These are phyloP conservation scores for Mycena indigotica DNA, from an alignment of 768 basidiomycete species.

Conservation along the genomic window DNA sequence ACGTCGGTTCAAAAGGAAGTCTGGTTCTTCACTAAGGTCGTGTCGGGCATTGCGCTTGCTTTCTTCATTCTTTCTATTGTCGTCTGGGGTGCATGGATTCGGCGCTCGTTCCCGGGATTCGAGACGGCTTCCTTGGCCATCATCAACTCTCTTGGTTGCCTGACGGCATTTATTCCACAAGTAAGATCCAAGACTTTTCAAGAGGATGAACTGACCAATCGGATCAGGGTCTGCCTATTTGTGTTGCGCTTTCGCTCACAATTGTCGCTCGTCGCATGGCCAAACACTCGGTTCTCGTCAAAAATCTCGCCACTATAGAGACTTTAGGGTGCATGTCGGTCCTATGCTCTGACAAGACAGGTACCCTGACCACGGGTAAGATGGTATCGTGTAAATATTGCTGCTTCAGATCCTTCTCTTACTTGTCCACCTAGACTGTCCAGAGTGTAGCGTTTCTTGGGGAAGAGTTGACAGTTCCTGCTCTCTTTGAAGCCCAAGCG, in stretches of 20 bases:
- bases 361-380: constrained; percentile 51
- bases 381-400: constrained; percentile 37
- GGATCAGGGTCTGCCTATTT: constrained; percentile 46
- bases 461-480: constrained; percentile 13
- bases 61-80: constrained; percentile 46
- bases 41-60: constrained; percentile 42
- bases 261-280: constrained; percentile 52
- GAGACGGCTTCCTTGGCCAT: constrained; percentile 38
- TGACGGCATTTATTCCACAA: not conserved
- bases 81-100: constrained; percentile 46
- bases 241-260: constrained; percentile 55
- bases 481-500: constrained; percentile 24
- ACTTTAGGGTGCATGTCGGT: constrained; percentile 55
- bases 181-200: too few species aligned
- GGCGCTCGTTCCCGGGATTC: constrained; percentile 33
- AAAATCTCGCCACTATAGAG: constrained; percentile 56
- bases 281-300: constrained; percentile 48
- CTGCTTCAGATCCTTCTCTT: not conserved
- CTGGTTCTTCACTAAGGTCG: constrained; percentile 55
- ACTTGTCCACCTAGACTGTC: constrained; percentile 33
- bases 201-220: too few species aligned
- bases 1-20: constrained; percentile 52
- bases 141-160: constrained; percentile 31
- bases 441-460: constrained; percentile 42
- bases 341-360: constrained; percentile 58